Evolutionary conservation across 352 stramenopile genomes (phyloP), one percentile per base, ranked within the genome.

Genomic region (Globisporangium yorkense): DNA sequence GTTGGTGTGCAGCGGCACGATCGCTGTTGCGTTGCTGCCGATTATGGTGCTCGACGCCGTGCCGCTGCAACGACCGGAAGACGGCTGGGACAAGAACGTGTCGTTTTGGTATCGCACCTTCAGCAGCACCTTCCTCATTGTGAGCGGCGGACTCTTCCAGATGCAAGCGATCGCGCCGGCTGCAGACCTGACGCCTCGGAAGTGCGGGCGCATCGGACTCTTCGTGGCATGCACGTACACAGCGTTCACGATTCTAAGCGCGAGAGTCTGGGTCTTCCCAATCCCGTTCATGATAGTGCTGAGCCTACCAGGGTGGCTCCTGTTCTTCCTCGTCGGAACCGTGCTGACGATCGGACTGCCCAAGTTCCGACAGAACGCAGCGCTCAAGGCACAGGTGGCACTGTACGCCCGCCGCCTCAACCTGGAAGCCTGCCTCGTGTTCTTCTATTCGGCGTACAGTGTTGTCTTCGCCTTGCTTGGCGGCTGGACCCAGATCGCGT

Each of bases 271-370:
- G 74, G 56, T 67, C 0, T 84, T 77, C 33, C 74, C 69, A 0
- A 67, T 76, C 10, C 71, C 74, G 13, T 83, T 80, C 41, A 51
- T 67, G 1, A 52, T 70, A 0, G 58, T 70, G 2, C n/a, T 71
- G 0, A 60, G 59, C 1, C 51, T 59, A 0, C 63, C 60, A 4
- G 21, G 66, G 0, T 57, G 71, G 49, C 43, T 66, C 20, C 21
- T 40, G 35, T 59, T 70, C 12, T 68, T 62, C 48, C 29, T 61
- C 0, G n/a, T 63, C 1, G 20, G 48, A 0, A 56, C 43, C 8
- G 27, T 35, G 3, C 1, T 24, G 0, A 57, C 64, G 0, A 33
- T 83, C 16, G 71, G 71, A n/a, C 20, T 59, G 18, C 15, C 46
- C 5, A 65, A 53, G 0, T 13, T 71, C 8, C 15, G 47, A 8